A percentile compares a stretch with the other conserved stretches of the same genome.
Conservation (phyloP, 2,329 filamentous ascomycete species). For the Aspergillus novoparasiticus region DNA sequence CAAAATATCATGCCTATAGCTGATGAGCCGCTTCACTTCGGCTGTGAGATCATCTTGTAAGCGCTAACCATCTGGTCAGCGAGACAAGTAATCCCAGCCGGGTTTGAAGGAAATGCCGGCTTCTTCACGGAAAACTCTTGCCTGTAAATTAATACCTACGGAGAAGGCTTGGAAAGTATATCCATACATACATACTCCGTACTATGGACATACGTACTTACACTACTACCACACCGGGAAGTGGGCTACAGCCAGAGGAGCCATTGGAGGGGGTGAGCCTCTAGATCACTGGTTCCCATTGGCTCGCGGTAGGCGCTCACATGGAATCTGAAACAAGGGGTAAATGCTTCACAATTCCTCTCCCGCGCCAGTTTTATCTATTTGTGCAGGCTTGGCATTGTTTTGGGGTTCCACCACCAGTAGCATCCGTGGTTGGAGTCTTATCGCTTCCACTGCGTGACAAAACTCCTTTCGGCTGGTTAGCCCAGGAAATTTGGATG, state of each 20-base stretch:
- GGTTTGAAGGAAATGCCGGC: not conserved
- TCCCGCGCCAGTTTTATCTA: slow-evolving; percentile 39
- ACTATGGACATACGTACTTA: not conserved
- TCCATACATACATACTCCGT: not conserved
- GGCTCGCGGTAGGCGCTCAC: slow-evolving; percentile 36
- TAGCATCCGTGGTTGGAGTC: slow-evolving; percentile 2
- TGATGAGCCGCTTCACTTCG: not conserved
- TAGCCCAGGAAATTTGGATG: not conserved
- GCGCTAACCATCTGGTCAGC: not conserved
- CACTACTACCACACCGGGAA: not conserved
- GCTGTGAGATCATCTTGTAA: not conserved
- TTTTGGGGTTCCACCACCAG: slow-evolving; percentile 14
- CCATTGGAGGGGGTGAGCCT: slow-evolving; percentile 10
- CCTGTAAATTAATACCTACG: not conserved
- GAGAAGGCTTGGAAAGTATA: not conserved
- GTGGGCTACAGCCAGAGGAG: slow-evolving; percentile 11
- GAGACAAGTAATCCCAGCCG: not conserved
- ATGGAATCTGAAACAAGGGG: slow-evolving; percentile 35
- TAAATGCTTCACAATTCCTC: slow-evolving; percentile 37
- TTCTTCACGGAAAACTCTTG: slow-evolving; percentile 1
- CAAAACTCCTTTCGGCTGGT: not conserved
- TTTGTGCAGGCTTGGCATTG: slow-evolving; percentile 29
- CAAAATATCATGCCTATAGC: not conserved
- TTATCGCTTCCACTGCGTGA: not conserved
- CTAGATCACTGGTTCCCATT: slow-evolving; percentile 19